phyloP scores from a whole-genome alignment of 1,139 yeast genomes.

The Pichia terricola region DNA sequence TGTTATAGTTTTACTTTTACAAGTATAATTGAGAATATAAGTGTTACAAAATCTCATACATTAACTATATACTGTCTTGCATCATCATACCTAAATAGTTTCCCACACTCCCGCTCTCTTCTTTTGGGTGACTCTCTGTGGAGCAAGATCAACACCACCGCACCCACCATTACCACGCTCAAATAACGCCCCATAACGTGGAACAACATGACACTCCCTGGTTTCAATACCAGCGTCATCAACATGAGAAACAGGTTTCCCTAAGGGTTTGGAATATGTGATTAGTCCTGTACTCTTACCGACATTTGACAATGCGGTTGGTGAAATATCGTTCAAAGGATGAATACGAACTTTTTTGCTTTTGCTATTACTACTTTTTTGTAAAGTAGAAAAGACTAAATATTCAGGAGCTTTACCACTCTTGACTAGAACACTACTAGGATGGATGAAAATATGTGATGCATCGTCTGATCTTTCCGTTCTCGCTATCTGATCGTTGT shows the following conservation, averaged over 20 bases:
- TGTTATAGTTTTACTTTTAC: too few species aligned
- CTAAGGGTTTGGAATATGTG: constrained; percentile 84
- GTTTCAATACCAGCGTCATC: constrained; percentile 28
- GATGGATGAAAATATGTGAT: constrained; percentile 64
- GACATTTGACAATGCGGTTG: constrained; percentile 67
- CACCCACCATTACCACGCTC: constrained; percentile 54
- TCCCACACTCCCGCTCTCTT: constrained; percentile 58
- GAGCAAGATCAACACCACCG: constrained; percentile 90
- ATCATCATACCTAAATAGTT: constrained; percentile 21
- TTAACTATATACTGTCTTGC: too few species aligned
- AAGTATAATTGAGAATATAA: too few species aligned
- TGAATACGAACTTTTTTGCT: constrained; percentile 51
- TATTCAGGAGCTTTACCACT: constrained; percentile 60
- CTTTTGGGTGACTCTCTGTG: constrained; percentile 63
- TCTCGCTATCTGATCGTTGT: constrained; percentile 18
- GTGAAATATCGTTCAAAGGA: constrained; percentile 66
- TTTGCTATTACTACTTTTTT: constrained; percentile 21
- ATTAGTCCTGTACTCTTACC: constrained; percentile 65
- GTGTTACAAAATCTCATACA: too few species aligned
- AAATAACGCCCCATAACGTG: constrained; percentile 70
- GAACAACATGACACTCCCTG: constrained; percentile 84
- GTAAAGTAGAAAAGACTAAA: constrained; percentile 59
- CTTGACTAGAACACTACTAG: constrained; percentile 52
- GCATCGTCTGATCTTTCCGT: constrained; percentile 28
- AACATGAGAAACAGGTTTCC: constrained; percentile 57